These are phyloP conservation scores for Ceratocystis destructans DNA, from an alignment of 2,329 filamentous ascomycete genomes.

Conservation along the genomic window DNA sequence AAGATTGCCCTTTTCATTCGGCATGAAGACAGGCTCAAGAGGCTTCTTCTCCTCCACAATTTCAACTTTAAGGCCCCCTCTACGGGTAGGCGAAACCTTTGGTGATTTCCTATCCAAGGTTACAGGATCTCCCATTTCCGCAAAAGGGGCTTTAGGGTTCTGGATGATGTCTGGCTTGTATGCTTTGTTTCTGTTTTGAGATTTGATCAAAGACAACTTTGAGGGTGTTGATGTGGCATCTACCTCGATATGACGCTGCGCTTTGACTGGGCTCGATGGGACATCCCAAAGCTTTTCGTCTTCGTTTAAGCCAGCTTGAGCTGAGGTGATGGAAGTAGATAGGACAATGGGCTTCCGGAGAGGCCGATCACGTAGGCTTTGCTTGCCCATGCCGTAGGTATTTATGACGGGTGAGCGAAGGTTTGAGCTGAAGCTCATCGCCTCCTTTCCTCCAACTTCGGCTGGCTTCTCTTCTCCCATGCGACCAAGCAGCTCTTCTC, in stretches of 20 bases:
- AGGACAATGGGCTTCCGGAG: not conserved
- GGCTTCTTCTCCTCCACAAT: not conserved
- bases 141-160: not conserved
- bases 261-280: not conserved
- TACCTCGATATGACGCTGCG: not conserved
- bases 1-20: not conserved
- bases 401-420: not conserved
- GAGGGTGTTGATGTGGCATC: not conserved
- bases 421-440: not conserved
- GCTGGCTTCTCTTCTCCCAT: not conserved
- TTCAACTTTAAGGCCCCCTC: not conserved
- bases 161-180: not conserved
- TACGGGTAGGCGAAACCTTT: not conserved
- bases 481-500: not conserved
- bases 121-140: not conserved
- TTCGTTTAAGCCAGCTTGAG: not conserved
- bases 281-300: slow-evolving; percentile 3
- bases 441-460: not conserved
- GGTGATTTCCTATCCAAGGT: not conserved
- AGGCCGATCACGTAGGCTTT: not conserved
- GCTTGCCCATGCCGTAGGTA: slow-evolving; percentile 1
- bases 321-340: not conserved
- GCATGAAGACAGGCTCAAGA: not conserved
- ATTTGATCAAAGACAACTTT: not conserved
- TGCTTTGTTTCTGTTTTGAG: not conserved